Conservation (phyloP, 495 filamentous ascomycete species). For the Aspergillus cavernicola region DNA sequence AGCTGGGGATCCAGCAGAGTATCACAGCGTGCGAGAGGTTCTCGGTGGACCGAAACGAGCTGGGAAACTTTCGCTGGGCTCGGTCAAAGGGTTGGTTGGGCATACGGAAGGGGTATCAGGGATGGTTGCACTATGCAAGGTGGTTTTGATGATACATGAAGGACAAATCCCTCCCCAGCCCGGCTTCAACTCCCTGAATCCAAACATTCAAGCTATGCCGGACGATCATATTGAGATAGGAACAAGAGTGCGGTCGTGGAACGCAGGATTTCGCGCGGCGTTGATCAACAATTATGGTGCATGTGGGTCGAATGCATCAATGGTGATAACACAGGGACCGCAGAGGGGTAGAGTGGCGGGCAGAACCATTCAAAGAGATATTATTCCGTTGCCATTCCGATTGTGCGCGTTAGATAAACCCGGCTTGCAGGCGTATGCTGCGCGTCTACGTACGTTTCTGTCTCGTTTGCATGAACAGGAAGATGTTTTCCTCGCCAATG, state of each 20-base stretch:
- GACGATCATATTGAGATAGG: conserved; percentile 40
- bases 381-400: conserved; percentile 17
- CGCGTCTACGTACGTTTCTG: conserved; percentile 4
- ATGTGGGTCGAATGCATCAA: conserved; percentile 40
- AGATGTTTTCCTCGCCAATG: conserved; percentile 4
- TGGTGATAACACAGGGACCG: conserved; percentile 28
- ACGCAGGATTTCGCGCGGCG: conserved; percentile 28
- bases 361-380: no score
- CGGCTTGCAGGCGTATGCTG: conserved; percentile 12
- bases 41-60: conserved; percentile 28
- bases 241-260: conserved; percentile 29
- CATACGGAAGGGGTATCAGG: conserved; percentile 51
- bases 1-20: conserved; percentile 66
- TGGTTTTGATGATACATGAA: conserved; percentile 47
- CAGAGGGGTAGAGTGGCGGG: no score
- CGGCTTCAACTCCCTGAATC: conserved; percentile 40
- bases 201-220: conserved; percentile 20
- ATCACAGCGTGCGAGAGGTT: conserved; percentile 33
- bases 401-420: conserved; percentile 13
- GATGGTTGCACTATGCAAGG: conserved; percentile 42
- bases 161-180: conserved; percentile 39
- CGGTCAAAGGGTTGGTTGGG: conserved; percentile 49
- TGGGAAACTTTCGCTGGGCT: conserved; percentile 27
- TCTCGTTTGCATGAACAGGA: not conserved
- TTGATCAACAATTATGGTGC: conserved; percentile 50